Percentiles rank a stretch among this genome's conserved stretches.
Conservation (phyloP, 129 eudicot genomes). For the Centaurea solstitialis region DNA sequence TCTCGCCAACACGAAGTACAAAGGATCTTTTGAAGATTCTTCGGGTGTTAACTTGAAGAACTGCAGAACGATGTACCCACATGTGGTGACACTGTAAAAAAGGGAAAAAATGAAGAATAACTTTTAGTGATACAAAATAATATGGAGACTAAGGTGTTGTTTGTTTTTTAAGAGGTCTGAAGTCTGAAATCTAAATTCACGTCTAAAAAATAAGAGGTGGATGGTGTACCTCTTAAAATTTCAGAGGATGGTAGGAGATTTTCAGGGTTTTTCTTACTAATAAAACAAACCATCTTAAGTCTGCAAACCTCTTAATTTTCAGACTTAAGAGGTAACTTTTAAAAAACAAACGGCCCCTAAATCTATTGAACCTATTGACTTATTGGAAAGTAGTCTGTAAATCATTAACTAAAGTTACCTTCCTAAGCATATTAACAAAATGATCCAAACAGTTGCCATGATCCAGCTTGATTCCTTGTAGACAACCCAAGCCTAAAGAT, state of each 20-base stretch:
- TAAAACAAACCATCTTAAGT: no score
- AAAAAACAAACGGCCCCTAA: no score
- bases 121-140: slow-evolving; percentile 5
- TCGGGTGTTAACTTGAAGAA: slow-evolving; percentile 71
- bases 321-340: no score
- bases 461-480: slow-evolving; percentile 87
- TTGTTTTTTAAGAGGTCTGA: no score
- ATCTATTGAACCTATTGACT: neutral
- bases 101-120: neutral
- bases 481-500: slow-evolving; percentile 69
- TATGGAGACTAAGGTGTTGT: neutral
- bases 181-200: no score
- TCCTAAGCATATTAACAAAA: slow-evolving; percentile 75
- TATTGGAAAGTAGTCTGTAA: neutral
- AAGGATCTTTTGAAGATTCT: slow-evolving; percentile 70
- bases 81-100: slow-evolving; percentile 72
- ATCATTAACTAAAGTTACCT: slow-evolving; percentile 43
- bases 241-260: no score
- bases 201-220: no score
- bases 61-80: slow-evolving; percentile 67
- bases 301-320: no score
- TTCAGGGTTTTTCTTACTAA: no score
- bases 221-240: no score
- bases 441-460: slow-evolving; percentile 53
- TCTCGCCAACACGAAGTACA: slow-evolving; percentile 60